Evolutionary conservation across 2,329 filamentous ascomycete genomes (phyloP).

Genomic region (Fusarium anthophilum): DNA sequence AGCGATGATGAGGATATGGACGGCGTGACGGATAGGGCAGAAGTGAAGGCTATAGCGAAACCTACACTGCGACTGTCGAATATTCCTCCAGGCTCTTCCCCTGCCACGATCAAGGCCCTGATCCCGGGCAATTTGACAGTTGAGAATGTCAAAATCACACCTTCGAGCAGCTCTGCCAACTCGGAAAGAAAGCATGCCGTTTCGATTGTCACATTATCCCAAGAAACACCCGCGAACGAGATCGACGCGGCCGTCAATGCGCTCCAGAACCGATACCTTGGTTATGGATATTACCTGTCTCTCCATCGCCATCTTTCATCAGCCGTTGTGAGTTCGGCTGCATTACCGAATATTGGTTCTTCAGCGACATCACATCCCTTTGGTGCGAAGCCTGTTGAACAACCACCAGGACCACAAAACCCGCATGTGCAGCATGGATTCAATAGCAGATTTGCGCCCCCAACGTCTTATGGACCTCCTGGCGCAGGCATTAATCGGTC

Average conservation of each 20-base stretch:
- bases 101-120: constrained; percentile 67
- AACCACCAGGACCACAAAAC: constrained; percentile 48
- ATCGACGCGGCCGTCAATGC: constrained; percentile 83
- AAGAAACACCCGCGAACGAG: constrained; percentile 82
- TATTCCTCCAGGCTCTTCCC: constrained; percentile 68
- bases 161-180: constrained; percentile 59
- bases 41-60: constrained; percentile 68
- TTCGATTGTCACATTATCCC: constrained; percentile 82
- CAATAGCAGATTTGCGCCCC: constrained; percentile 77
- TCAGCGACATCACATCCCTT: constrained; percentile 72
- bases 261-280: constrained; percentile 85
- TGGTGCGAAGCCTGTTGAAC: constrained; percentile 74
- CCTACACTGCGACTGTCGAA: constrained; percentile 70
- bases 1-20: constrained; percentile 67
- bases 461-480: constrained; percentile 69
- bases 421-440: constrained; percentile 55
- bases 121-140: constrained; percentile 69
- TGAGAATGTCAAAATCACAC: constrained; percentile 77
- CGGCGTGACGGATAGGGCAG: constrained; percentile 54
- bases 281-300: constrained; percentile 83
- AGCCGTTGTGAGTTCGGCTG: constrained; percentile 61
- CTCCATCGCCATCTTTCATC: constrained; percentile 87
- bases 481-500: constrained; percentile 55
- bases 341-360: constrained; percentile 43
- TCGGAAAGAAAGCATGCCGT: constrained; percentile 76